Evolutionary conservation across 1,284 basidiomycete genomes (phyloP), one percentile per base, ranked within the genome.

Genomic region (Anthracocystis walkeri): DNA sequence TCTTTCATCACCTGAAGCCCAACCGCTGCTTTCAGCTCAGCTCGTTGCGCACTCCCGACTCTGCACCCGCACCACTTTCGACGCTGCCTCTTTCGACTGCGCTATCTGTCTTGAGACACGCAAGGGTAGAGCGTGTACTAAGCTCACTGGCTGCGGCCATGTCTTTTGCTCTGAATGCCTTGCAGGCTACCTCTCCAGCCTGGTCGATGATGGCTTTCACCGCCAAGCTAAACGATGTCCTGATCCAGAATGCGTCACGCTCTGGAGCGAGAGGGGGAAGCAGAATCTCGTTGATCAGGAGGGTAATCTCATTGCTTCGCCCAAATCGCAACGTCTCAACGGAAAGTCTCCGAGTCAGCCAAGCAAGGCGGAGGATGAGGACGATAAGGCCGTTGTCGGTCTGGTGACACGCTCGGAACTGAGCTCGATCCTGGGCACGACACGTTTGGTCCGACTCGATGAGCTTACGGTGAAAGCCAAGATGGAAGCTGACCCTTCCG

Each of bases 161-260:
- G 66, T 78, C 18, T 78, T 78, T 20, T 78, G 77, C 66, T 70
- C 60, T 11, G 69, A 69, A 1, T 78, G 77, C 46, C 64, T 78
- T 7, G 50, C 62, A 2, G 62, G 58, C 33, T 78, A 78, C 35
- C 62, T 78, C 16, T 50, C 58, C 8, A 67, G 70, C 33, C 59
- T 72, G 38, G 73, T 78, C 25, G 69, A 70, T 27, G 77, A 73
- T 14, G 77, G 77, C 8, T 68, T 68, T 8, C 74, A 72, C 21
- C 53, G 74, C 3, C 74, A 76, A 48, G 74, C 69, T 3, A 67
- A 65, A 29, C 57, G 69, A 1, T 78, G 77, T 53, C 77, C 77
- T 7, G 73, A 78, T 18, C 77, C 69, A 0, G 69, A 78, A 31
- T 78, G 77, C 49, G 73, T 75, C 35, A 55, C 56, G 11, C 55